Evolutionary conservation across 768 basidiomycete genomes (phyloP).

Genomic region (Sarcomyxa edulis): DNA sequence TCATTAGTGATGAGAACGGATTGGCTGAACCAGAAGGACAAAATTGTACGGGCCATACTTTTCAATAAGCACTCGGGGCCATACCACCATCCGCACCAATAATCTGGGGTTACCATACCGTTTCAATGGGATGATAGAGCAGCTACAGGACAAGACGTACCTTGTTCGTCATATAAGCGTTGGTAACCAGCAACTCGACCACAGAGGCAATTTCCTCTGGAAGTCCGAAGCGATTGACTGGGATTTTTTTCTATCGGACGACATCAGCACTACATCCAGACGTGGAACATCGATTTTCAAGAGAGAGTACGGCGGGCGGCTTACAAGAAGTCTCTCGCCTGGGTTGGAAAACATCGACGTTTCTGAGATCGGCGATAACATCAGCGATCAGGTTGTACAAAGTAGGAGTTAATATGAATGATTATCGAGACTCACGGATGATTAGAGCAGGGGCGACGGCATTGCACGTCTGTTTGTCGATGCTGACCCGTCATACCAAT

Average conservation of each 20-base stretch:
- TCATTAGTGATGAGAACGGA: no score
- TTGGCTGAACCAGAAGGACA: no score
- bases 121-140: neutral
- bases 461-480: conserved; percentile 36
- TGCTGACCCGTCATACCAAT: neutral
- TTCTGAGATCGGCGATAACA: conserved; percentile 18
- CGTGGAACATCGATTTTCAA: no score
- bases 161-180: conserved; percentile 56
- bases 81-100: conserved; percentile 42
- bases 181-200: conserved; percentile 44
- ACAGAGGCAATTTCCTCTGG: conserved; percentile 47
- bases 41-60: no score
- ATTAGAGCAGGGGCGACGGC: conserved; percentile 50
- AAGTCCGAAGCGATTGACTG: conserved; percentile 44
- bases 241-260: conserved; percentile 33
- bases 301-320: conserved; percentile 10
- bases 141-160: conserved; percentile 17
- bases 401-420: no score
- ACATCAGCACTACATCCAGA: neutral
- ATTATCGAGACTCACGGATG: conserved; percentile 22
- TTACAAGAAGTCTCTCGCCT: conserved; percentile 26
- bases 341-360: conserved; percentile 45
- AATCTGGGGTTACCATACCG: conserved; percentile 22
- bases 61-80: conserved; percentile 36
- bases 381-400: neutral